Conservation (phyloP, 805 yeast genomes). For the Lachancea dasiensis region DNA sequence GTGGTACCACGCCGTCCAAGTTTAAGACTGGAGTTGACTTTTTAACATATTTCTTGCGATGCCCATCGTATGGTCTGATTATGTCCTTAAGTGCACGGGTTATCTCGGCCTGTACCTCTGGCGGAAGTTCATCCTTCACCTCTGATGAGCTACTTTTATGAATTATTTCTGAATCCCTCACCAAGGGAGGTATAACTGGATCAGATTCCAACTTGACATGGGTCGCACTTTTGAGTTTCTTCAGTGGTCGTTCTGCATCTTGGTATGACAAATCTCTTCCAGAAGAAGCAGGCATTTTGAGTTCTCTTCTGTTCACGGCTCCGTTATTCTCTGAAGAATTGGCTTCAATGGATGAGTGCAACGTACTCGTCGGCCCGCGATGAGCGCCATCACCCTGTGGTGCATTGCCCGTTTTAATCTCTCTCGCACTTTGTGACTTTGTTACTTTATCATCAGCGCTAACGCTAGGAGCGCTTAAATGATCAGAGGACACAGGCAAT, state of each 20-base stretch:
- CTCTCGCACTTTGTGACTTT: too few relatives aligned
- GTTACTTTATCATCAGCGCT: too few relatives aligned
- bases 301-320: too few relatives aligned
- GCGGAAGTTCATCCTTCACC: constrained; percentile 7
- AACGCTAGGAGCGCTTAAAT: too few relatives aligned
- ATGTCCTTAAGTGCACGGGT: constrained; percentile 5
- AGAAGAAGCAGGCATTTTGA: too few relatives aligned
- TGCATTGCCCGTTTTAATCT: too few relatives aligned
- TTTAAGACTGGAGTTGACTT: constrained; percentile 22
- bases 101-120: constrained; percentile 4
- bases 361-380: too few relatives aligned
- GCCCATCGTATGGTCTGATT: constrained; percentile 3
- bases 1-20: constrained; percentile 30
- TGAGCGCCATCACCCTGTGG: too few relatives aligned
- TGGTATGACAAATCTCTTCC: constrained; percentile 10
- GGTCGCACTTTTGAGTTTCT: constrained; percentile 1
- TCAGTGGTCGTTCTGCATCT: not conserved
- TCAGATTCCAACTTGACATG: constrained; percentile 5
- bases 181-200: not conserved
- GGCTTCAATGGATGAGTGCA: too few relatives aligned
- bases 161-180: not conserved
- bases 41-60: constrained; percentile 12
- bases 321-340: too few relatives aligned
- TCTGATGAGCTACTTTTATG: not conserved
- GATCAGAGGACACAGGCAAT: too few relatives aligned